Percentiles rank a stretch among this genome's conserved stretches.
Evolutionary conservation across 768 basidiomycete genomes (phyloP).

Genomic region (Vararia minispora): DNA sequence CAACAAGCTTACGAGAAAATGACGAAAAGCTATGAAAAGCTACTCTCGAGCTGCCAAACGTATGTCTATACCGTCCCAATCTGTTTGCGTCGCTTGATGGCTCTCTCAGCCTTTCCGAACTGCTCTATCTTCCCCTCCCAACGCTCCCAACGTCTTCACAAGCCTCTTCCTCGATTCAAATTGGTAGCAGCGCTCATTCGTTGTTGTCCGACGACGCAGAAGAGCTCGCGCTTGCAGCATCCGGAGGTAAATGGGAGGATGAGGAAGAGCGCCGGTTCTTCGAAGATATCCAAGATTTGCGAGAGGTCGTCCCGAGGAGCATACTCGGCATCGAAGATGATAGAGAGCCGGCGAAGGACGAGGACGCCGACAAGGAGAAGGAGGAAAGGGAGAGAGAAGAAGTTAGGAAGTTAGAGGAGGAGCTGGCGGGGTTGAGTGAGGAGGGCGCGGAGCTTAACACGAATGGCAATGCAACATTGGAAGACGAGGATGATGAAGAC

Average conservation of each 20-base stretch:
- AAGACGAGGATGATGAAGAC: conserved; percentile 12
- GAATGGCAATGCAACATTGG: conserved; percentile 10
- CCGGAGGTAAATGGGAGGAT: conserved; percentile 93
- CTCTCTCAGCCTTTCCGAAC: conserved; percentile 65
- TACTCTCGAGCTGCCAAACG: conserved; percentile 83
- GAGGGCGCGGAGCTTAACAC: conserved; percentile 14
- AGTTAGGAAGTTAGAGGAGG: conserved; percentile 65
- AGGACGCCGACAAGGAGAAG: conserved; percentile 41
- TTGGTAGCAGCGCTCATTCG: conserved; percentile 40
- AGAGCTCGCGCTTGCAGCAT: conserved; percentile 27
- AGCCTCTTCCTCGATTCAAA: conserved; percentile 72
- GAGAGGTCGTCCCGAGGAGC: conserved; percentile 83
- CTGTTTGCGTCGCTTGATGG: conserved; percentile 1
- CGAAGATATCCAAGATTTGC: conserved; percentile 85
- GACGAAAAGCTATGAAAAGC: conserved; percentile 90
- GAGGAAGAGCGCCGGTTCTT: conserved; percentile 93
- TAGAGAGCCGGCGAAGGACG: conserved; percentile 23
- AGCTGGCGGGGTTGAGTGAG: conserved; percentile 51
- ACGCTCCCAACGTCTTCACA: conserved; percentile 72
- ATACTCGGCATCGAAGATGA: conserved; percentile 61
- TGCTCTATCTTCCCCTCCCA: conserved; percentile 78
- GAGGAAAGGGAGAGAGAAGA: conserved; percentile 55
- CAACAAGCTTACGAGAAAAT: conserved; percentile 99
- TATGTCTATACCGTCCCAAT: conserved; percentile 25
- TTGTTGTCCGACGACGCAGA: conserved; percentile 45